Conservation (phyloP, 2,329 filamentous ascomycete species). For the Torrubiellomyces zombiae region DNA sequence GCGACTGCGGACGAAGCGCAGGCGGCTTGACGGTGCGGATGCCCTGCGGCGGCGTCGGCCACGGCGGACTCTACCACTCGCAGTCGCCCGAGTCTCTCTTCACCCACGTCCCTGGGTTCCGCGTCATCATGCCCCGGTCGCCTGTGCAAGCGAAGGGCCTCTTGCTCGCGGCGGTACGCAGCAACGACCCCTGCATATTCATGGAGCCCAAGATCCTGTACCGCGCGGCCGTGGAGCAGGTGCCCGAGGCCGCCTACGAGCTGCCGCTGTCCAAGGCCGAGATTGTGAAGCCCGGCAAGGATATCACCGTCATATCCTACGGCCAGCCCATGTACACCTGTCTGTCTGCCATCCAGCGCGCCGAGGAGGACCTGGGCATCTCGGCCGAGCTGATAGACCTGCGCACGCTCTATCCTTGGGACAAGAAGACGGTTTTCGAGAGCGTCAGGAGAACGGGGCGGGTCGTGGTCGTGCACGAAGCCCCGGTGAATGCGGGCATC, state of each 20-base stretch:
- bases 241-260: slow-evolving; percentile 65
- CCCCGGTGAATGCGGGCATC: slow-evolving; percentile 78
- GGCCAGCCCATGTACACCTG: slow-evolving; percentile 82
- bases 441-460: slow-evolving; percentile 79
- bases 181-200: slow-evolving; percentile 79
- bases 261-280: slow-evolving; percentile 77
- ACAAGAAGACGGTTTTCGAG: slow-evolving; percentile 59
- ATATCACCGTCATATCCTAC: slow-evolving; percentile 75
- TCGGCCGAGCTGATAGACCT: slow-evolving; percentile 76
- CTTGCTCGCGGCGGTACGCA: slow-evolving; percentile 56
- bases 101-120: slow-evolving; percentile 69
- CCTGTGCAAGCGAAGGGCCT: slow-evolving; percentile 81
- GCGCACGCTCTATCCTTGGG: slow-evolving; percentile 83
- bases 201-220: slow-evolving; percentile 93
- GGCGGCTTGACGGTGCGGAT: slow-evolving; percentile 78
- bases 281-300: slow-evolving; percentile 60
- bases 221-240: slow-evolving; percentile 79
- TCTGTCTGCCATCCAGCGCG: slow-evolving; percentile 56
- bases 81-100: slow-evolving; percentile 83
- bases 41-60: slow-evolving; percentile 79
- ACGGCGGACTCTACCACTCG: slow-evolving; percentile 76
- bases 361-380: slow-evolving; percentile 57
- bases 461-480: slow-evolving; percentile 79
- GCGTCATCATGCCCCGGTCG: slow-evolving; percentile 73
- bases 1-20: slow-evolving; percentile 36